Evolutionary conservation across 2,329 filamentous ascomycete species (phyloP), one percentile per base, ranked within the genome.

Genomic region (Microcyclosporella mali): DNA sequence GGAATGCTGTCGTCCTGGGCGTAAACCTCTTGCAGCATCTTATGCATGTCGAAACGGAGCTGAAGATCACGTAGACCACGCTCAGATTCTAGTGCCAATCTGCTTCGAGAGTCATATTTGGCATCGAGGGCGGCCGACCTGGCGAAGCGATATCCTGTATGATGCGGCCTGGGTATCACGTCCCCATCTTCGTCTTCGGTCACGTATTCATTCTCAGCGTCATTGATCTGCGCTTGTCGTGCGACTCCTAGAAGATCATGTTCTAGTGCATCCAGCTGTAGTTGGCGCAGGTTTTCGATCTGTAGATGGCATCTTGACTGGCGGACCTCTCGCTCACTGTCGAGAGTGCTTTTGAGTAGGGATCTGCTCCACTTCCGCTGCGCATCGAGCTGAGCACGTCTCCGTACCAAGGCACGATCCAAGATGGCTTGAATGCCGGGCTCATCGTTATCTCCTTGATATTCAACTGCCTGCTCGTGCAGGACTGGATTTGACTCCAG

Each of bases 381-480:
- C 18, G 61, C 62, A 27, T 67, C 53, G 29, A 72, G 45, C 30
- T 64, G 57, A 21, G 56, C 58, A 25, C 70, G 59, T 19, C 70
- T 62, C 18, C 56, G 44, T 21, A 66, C 67, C 32, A 72, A 66
- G 32, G 69, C 67, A 25, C 66, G 53, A 43, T 75, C 66, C 10
- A 87, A 70, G 12, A 46, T 37, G 32, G 47, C 37, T 28, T 52
- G 40, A 10, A 55, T 39, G 47, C 77, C 68, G 3, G 65, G 59
- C 52, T 73, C 69, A 41, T 83, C 65, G 6, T 44, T 39, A 11
- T 31, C 43, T 14, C 66, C 61, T 8, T 66, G 52, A 60, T 78
- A 78, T 56, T 81, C 77, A 6, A 70, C 66, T 10, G 71, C 71
- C 49, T 74, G 62, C 56, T 75, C 71, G 63, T 80, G 70, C 34